These are phyloP conservation scores for Calonectria henricotiae DNA, from an alignment of 2,329 filamentous ascomycete species.

Conservation along the genomic window DNA sequence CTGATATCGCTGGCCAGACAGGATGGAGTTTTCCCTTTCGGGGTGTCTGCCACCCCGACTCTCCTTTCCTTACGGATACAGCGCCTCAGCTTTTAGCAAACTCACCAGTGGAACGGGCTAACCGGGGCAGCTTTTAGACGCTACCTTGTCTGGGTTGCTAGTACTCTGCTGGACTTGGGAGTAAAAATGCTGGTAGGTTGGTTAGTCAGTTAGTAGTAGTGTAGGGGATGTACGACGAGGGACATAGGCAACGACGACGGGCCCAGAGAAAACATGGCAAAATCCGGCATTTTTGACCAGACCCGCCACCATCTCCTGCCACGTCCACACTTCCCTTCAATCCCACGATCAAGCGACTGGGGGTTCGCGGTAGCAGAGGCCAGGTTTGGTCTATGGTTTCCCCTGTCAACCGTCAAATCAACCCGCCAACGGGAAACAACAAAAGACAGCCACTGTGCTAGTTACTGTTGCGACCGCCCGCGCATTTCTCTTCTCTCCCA, in stretches of 20 bases:
- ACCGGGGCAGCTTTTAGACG: slow-evolving; percentile 22
- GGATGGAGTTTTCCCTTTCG: not conserved
- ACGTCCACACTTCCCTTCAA: slow-evolving; percentile 35
- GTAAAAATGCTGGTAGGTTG: slow-evolving; percentile 8
- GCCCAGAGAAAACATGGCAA: slow-evolving; percentile 19
- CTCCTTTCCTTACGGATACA: slow-evolving; percentile 20
- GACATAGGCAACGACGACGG: slow-evolving; percentile 27
- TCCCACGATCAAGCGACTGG: slow-evolving; percentile 26
- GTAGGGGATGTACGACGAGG: slow-evolving; percentile 6
- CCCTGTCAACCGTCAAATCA: slow-evolving; percentile 11
- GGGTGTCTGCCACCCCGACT: slow-evolving; percentile 9
- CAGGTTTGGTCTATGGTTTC: slow-evolving; percentile 13
- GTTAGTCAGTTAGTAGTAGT: slow-evolving; percentile 14
- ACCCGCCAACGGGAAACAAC: slow-evolving; percentile 16
- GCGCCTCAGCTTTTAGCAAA: slow-evolving; percentile 28
- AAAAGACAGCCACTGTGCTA: not conserved
- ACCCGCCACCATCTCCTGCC: slow-evolving; percentile 37
- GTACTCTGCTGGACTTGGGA: slow-evolving; percentile 3
- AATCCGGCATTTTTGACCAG: slow-evolving; percentile 32
- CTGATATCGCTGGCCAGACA: slow-evolving; percentile 4
- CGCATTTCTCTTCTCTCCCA: slow-evolving; percentile 5
- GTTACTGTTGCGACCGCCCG: slow-evolving; percentile 19
- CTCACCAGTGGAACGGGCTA: slow-evolving; percentile 18
- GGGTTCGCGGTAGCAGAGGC: slow-evolving; percentile 9
- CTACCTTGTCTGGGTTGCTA: slow-evolving; percentile 16